Evolutionary conservation across 176 grass and related monocot genomes (phyloP).

Genomic region (Echinochloa phyllopogon): DNA sequence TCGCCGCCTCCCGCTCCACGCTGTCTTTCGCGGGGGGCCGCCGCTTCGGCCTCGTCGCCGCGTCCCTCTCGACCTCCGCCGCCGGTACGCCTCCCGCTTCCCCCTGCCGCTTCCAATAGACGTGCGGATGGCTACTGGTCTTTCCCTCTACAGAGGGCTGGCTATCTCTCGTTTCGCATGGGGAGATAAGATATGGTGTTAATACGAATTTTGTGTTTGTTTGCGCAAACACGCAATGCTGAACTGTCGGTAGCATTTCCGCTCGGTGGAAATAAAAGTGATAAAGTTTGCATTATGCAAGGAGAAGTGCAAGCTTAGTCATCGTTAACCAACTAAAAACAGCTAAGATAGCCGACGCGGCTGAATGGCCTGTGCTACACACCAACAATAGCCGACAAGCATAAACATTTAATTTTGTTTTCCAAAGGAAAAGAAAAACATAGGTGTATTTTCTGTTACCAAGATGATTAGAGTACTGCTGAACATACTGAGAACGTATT

Average conservation of each 20-base stretch:
- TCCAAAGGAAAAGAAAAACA: neutral
- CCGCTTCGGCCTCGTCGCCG: conserved; percentile 50
- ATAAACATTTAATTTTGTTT: neutral
- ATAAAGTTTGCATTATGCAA: neutral
- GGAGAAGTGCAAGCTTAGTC: conserved; percentile 8
- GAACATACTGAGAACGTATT: neutral
- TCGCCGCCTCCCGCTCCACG: conserved; percentile 32
- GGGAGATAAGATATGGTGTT: neutral
- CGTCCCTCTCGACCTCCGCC: conserved; percentile 61
- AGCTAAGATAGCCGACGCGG: neutral
- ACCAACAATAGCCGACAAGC: neutral
- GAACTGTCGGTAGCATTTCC: neutral
- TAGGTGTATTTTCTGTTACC: neutral
- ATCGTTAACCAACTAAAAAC: conserved; percentile 14
- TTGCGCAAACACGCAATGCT: neutral
- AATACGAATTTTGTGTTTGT: neutral
- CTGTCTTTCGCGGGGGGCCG: conserved; percentile 41
- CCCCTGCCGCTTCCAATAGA: neutral
- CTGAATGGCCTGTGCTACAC: neutral
- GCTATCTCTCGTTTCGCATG: neutral
- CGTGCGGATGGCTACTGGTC: neutral
- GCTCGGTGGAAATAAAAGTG: neutral
- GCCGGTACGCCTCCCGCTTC: conserved; percentile 41
- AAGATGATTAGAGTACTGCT: neutral
- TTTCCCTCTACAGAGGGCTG: neutral